Percentiles rank a stretch among this genome's conserved stretches.
phyloP scores from a whole-genome alignment of 306 rosid species.

The Trichosanthes truncata region DNA sequence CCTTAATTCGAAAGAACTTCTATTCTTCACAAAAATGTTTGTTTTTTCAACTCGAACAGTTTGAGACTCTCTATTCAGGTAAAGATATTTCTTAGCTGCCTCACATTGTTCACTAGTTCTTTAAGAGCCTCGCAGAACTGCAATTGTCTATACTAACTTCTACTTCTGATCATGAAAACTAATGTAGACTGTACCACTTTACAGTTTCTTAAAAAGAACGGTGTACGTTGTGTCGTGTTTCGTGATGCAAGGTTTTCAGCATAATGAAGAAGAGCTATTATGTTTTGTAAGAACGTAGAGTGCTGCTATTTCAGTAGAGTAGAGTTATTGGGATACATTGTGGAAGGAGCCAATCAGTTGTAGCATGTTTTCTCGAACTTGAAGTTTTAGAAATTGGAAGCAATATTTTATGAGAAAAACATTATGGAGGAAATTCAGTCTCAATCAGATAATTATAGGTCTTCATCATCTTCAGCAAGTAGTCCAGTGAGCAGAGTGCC shows the following conservation, averaged over 20 bases:
- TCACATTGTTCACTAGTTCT: not conserved
- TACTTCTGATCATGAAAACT: not conserved
- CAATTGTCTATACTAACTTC: not conserved
- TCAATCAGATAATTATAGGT: slow-evolving; percentile 87
- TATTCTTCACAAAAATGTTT: too few relatives aligned
- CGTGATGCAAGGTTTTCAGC: not conserved
- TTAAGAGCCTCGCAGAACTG: not conserved
- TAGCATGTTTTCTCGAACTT: slow-evolving; percentile 18
- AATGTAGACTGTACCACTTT: not conserved
- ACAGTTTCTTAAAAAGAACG: not conserved
- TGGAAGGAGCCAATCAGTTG: slow-evolving; percentile 6
- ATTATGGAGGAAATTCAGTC: slow-evolving; percentile 94
- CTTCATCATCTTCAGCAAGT: slow-evolving; percentile 94
- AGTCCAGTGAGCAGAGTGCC: slow-evolving; percentile 98
- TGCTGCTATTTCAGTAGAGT: not conserved
- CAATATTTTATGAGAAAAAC: slow-evolving; percentile 2
- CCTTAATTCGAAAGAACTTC: not conserved
- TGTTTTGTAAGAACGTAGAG: not conserved
- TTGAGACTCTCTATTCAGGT: not conserved
- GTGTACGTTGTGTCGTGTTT: not conserved
- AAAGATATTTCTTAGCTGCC: not conserved
- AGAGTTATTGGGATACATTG: not conserved
- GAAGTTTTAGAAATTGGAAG: slow-evolving; percentile 14
- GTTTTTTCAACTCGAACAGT: not conserved
- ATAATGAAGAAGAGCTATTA: not conserved